Evolutionary conservation across 352 stramenopile species (phyloP).

Genomic region (Phytophthora cactorum): DNA sequence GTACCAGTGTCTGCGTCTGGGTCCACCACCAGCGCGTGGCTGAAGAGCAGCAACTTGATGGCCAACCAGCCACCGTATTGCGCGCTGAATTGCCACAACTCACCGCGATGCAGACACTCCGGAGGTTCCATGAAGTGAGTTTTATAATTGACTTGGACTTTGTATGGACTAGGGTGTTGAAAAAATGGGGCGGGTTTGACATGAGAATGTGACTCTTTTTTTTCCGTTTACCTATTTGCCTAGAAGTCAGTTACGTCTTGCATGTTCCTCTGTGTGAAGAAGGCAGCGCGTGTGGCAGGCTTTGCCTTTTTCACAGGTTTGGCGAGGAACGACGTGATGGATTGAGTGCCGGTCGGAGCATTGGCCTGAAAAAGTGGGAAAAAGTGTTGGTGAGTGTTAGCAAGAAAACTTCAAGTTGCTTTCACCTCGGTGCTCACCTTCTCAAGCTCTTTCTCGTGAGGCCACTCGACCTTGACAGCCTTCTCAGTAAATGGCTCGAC

Average conservation of each 20-base stretch:
- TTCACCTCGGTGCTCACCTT: constrained; percentile 40
- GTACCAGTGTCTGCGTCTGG: constrained; percentile 47
- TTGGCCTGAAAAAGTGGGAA: constrained; percentile 39
- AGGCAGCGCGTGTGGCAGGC: constrained; percentile 41
- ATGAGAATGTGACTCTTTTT: constrained; percentile 4
- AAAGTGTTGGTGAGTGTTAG: not conserved
- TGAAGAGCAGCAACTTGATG: constrained; percentile 54
- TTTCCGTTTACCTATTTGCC: not conserved
- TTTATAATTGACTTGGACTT: constrained; percentile 5
- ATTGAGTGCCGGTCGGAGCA: constrained; percentile 69
- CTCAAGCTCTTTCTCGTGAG: constrained; percentile 69
- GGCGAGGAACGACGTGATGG: constrained; percentile 80
- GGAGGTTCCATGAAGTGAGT: constrained; percentile 18
- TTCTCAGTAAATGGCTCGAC: constrained; percentile 63
- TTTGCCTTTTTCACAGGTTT: constrained; percentile 40
- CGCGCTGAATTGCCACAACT: constrained; percentile 56
- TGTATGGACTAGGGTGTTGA: constrained; percentile 9
- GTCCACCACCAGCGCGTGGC: constrained; percentile 57
- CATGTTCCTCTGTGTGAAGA: constrained; percentile 62
- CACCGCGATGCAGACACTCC: constrained; percentile 51
- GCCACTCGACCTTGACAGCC: constrained; percentile 70
- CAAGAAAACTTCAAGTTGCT: constrained; percentile 9
- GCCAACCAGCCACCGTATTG: constrained; percentile 59
- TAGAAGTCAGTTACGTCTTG: constrained; percentile 79
- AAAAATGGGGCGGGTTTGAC: not conserved